Base-by-base conservation (phyloP, 225 moss, liverwort and hornwort genomes). In the Straminergon stramineum region DNA sequence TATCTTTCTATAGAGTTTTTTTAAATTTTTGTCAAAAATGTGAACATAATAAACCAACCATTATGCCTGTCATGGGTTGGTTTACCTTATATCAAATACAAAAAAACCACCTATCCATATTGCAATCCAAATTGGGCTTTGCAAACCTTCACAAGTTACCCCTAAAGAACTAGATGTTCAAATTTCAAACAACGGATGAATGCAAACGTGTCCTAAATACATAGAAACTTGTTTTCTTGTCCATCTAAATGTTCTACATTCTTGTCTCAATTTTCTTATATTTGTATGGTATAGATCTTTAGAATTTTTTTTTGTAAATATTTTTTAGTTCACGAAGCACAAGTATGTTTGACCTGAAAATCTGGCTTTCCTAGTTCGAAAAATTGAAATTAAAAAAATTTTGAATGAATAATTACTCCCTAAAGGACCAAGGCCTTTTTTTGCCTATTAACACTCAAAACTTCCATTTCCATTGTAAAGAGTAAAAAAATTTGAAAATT, bases 231-330 rank as follows among this genome's bases (percentile, higher is more conserved):
- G 8, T 10, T 41, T 8, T 24, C 0, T 39, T 24, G 5, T 39
- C 70, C 24, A 39, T 39, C 70, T 70, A 24, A 24, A 24, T 39
- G 39, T 39, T 24, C 1, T 8, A 13, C 7, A 39, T 41, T 70
- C 8, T 39, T 39, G 14, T 39, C 8, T 24, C 14, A 39, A 3
- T 9, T 43, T 43, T 43, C 3, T 73, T 24, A 24, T 4, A 41
- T 39, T 10, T 24, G 0, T 15, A 71, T 0, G 0, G 0, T 71
- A 15, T 41, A 41, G 15, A 71, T 41, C 26, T 20, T 15, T 2
- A 71, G 9, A 41, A 39, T 4, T 14, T 24, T 23, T 23, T 13
- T n/a, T 69, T 69, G 2, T 9, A 73, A n/a, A 73, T 9, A 73
- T 43, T 73, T 5, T 15, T 1, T 43, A 43, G 5, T 26, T 48